These are phyloP conservation scores for Hysterangium stoloniferum DNA, from an alignment of 768 basidiomycete genomes.

Conservation along the genomic window DNA sequence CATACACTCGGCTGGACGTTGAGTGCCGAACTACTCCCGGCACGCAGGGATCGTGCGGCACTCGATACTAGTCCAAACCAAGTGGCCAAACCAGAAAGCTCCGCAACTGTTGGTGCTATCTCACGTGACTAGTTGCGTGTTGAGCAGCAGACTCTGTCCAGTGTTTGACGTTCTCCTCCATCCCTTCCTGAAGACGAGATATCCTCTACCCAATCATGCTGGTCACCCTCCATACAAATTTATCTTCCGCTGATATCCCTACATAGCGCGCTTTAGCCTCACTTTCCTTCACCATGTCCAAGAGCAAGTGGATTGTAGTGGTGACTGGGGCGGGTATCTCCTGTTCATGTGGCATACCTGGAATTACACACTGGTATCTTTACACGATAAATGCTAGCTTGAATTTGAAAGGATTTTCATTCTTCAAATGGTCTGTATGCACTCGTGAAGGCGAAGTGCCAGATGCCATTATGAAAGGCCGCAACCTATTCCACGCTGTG, in stretches of 20 bases:
- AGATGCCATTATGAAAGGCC: slow-evolving; percentile 78
- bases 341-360: slow-evolving; percentile 93
- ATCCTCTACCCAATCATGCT: slow-evolving; percentile 29
- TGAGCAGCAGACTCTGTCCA: too few species aligned
- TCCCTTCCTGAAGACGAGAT: too few species aligned
- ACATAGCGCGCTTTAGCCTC: slow-evolving; percentile 55
- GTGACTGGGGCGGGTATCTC: slow-evolving; percentile 96
- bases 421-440: slow-evolving; percentile 90
- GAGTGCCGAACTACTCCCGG: too few species aligned
- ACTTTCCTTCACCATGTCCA: slow-evolving; percentile 71
- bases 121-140: too few species aligned
- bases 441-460: slow-evolving; percentile 84
- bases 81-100: too few species aligned
- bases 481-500: slow-evolving; percentile 90
- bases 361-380: slow-evolving; percentile 9
- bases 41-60: too few species aligned
- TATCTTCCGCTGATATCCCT: slow-evolving; percentile 36
- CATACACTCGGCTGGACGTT: too few species aligned
- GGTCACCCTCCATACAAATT: slow-evolving; percentile 48
- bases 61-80: too few species aligned
- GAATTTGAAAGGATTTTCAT: slow-evolving; percentile 74
- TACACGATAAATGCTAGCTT: background rate
- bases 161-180: too few species aligned
- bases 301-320: slow-evolving; percentile 79
- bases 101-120: too few species aligned